phyloP scores from a whole-genome alignment of 768 basidiomycete genomes.

The Xanthoconium purpureum region DNA sequence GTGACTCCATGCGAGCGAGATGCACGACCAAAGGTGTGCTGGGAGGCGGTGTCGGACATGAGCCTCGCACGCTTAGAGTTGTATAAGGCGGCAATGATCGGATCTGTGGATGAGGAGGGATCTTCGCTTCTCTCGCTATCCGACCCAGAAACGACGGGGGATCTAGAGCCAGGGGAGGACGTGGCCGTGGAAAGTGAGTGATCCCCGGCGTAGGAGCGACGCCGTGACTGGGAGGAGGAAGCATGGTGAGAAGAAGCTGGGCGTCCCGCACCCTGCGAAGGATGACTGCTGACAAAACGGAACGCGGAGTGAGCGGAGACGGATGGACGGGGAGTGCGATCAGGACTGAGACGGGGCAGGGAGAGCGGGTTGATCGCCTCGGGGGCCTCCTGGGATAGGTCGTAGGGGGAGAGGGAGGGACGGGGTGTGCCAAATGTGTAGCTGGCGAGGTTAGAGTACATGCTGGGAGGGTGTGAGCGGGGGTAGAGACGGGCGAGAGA shows the following conservation, averaged over 20 bases:
- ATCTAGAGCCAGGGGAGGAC: neutral
- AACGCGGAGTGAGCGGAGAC: slow-evolving; percentile 25
- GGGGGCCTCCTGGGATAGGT: slow-evolving; percentile 17
- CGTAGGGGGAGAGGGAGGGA: slow-evolving; percentile 14
- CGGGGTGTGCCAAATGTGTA: slow-evolving; percentile 42
- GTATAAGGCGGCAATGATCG: slow-evolving; percentile 20
- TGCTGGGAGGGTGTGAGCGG: slow-evolving; percentile 4
- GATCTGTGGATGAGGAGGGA: slow-evolving; percentile 35
- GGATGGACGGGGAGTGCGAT: slow-evolving; percentile 47
- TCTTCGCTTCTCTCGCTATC: slow-evolving; percentile 37
- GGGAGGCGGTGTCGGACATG: slow-evolving; percentile 43
- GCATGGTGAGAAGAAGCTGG: slow-evolving; percentile 17
- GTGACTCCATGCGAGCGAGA: slow-evolving; percentile 27
- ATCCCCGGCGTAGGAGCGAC: slow-evolving; percentile 11
- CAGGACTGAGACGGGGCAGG: slow-evolving; percentile 26
- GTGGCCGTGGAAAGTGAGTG: neutral
- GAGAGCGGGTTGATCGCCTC: slow-evolving; percentile 40
- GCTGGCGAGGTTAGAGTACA: slow-evolving; percentile 40
- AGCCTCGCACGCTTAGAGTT: slow-evolving; percentile 23
- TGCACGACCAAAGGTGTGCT: slow-evolving; percentile 48
- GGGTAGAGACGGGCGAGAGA: neutral
- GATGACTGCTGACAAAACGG: slow-evolving; percentile 33
- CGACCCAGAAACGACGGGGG: slow-evolving; percentile 16
- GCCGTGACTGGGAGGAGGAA: slow-evolving; percentile 16
- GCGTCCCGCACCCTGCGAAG: slow-evolving; percentile 29